These are phyloP conservation scores for Basidiobolus meristosporus DNA, from an alignment of 371 early-diverging fungal species.

Conservation along the genomic window DNA sequence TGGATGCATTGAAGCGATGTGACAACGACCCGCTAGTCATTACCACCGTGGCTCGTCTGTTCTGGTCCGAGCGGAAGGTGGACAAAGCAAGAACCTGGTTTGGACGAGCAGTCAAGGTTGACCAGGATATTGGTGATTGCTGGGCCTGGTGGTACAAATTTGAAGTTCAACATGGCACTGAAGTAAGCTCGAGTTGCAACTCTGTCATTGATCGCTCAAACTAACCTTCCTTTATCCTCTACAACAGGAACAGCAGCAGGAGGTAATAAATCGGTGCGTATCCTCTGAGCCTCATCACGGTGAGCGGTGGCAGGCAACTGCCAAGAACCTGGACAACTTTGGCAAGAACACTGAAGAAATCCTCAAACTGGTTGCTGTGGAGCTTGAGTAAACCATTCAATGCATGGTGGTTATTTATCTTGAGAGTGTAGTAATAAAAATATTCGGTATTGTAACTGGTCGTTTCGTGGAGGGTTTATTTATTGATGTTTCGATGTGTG, in stretches of 20 bases:
- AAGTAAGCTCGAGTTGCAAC: constrained; percentile 9
- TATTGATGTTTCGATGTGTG: no score
- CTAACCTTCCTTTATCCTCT: neutral
- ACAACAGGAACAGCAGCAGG: constrained; percentile 18
- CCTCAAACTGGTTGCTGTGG: constrained; percentile 32
- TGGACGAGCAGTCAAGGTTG: constrained; percentile 54
- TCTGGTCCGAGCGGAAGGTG: constrained; percentile 80
- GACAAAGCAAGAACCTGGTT: constrained; percentile 93
- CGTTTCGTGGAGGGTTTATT: no score
- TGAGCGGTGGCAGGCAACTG: constrained; percentile 60
- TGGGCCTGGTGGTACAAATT: constrained; percentile 93
- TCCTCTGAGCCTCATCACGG: constrained; percentile 81
- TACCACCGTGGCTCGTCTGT: constrained; percentile 70
- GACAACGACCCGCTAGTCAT: constrained; percentile 70
- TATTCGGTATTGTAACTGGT: no score
- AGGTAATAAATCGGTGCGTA: constrained; percentile 45
- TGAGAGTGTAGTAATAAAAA: no score
- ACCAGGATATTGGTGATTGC: constrained; percentile 79
- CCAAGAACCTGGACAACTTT: constrained; percentile 54
- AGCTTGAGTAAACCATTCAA: constrained; percentile 5
- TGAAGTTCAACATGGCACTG: constrained; percentile 59
- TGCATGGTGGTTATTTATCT: no score
- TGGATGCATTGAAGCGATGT: constrained; percentile 82
- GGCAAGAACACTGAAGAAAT: constrained; percentile 47
- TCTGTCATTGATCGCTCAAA: neutral